A percentile compares a stretch with the other conserved stretches of the same genome.
Evolutionary conservation across 75 land plant genomes (phyloP).

Genomic region (Pinus albicaulis): DNA sequence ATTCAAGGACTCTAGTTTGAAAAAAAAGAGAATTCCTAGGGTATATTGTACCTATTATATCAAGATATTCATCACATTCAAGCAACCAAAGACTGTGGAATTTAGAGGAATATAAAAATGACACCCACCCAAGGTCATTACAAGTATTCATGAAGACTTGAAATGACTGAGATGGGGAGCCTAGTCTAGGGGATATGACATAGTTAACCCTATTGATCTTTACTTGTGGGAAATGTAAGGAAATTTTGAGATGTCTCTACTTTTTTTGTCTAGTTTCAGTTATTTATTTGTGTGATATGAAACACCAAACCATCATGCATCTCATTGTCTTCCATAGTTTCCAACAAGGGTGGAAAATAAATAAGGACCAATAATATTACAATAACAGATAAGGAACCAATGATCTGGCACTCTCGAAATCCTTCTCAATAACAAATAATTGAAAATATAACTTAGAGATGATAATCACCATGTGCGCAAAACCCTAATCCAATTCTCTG

Average conservation of each 20-base stretch:
- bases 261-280: background rate
- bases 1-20: too few relatives aligned
- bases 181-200: conserved; percentile 52
- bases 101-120: too few relatives aligned
- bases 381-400: background rate
- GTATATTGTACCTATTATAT: too few relatives aligned
- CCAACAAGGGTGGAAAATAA: background rate
- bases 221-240: background rate
- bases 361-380: background rate
- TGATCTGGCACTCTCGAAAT: too few relatives aligned
- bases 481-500: too few relatives aligned
- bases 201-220: conserved; percentile 15
- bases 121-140: conserved; percentile 91
- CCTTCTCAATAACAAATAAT: too few relatives aligned
- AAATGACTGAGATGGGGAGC: conserved; percentile 31
- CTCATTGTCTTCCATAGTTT: background rate
- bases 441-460: too few relatives aligned
- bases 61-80: too few relatives aligned
- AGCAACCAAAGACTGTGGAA: too few relatives aligned
- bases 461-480: too few relatives aligned
- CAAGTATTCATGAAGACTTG: conserved; percentile 89
- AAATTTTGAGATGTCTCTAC: background rate
- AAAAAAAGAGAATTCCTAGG: too few relatives aligned
- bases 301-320: background rate
- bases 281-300: background rate